phyloP scores from a whole-genome alignment of 805 yeast genomes.

The Saccharomycopsis oosterbeekiorum region DNA sequence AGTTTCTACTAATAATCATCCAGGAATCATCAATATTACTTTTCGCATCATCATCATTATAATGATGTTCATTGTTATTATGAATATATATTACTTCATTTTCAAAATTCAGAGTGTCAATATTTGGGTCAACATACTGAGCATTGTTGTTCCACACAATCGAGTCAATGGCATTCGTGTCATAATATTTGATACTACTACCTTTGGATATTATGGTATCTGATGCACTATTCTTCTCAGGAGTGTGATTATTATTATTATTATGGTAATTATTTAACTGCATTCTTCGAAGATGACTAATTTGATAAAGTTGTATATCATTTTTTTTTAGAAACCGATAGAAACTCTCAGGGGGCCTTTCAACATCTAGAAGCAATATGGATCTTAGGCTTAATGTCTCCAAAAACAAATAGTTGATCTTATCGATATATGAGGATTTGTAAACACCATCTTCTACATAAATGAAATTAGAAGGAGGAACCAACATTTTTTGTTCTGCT shows the following conservation, averaged over 20 bases:
- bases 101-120: constrained; percentile 4
- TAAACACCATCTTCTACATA: constrained; percentile 81
- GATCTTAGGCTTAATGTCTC: constrained; percentile 62
- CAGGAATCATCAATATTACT: constrained; percentile 44
- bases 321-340: constrained; percentile 53
- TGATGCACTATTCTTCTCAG: neutral
- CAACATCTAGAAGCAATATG: constrained; percentile 72
- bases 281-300: constrained; percentile 19
- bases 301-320: constrained; percentile 35
- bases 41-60: constrained; percentile 16
- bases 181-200: neutral
- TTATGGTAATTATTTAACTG: constrained; percentile 22
- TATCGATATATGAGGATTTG: constrained; percentile 70
- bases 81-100: constrained; percentile 9
- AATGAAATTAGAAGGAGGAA: constrained; percentile 90
- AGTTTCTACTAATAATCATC: constrained; percentile 63
- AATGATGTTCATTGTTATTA: constrained; percentile 4
- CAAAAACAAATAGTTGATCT: constrained; percentile 67
- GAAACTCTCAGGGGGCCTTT: constrained; percentile 67
- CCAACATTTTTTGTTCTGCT: constrained; percentile 44
- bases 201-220: neutral
- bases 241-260: constrained; percentile 5
- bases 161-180: neutral
- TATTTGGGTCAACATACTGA: neutral
- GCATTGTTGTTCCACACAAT: neutral